Base-by-base conservation (phyloP, 192 early-diverging fungal genomes). In the Mortierella claussenii region DNA sequence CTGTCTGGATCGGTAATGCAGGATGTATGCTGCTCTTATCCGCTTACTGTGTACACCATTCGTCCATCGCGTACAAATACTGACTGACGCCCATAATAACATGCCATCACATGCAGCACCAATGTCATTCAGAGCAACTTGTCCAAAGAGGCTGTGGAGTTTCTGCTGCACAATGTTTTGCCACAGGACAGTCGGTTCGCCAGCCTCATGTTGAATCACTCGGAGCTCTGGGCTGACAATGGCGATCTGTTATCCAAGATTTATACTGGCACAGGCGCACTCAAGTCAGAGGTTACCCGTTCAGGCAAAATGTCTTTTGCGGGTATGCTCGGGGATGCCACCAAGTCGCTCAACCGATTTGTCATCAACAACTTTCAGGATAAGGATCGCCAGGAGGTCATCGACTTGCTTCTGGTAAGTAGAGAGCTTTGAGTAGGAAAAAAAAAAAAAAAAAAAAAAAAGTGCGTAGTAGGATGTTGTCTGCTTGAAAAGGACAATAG, bases 331-430 rank as follows among this genome's bases (percentile, higher is more conserved):
- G 92, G 95, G 61, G 97, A 98, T 75, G 95, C 97, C 17, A 91
- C 92, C 4, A 97, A 97, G 60, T 94, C 94, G 20, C 88, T 95
- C 45, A 96, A 94, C 66, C 86, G 98, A 12, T 92, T 99, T 65
- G 92, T 94, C 70, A 95, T 97, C 73, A 96, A 96, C 80, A 97
- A 95, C 60, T 96, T 99, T 60, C 91, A 95, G 67, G 98, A 99
- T 83, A 95, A 95, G 60, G 86, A 86, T 37, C 92, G 94, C 52
- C 98, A 99, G 78, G 92, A 94, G 75, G 88, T 92, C 18, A 98
- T 99, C 55, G 96, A 98, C 45, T 59, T 90, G 26, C 70, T 99
- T 3, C 80, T 98, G 48, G 96, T 83, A 81, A 64, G 79, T n/a
- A n/a, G n/a, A n/a, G n/a, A n/a, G n/a, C n/a, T n/a, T n/a, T n/a